These are phyloP conservation scores for Ailanthus altissimus DNA, from an alignment of 345 rosid genomes.

Conservation along the genomic window DNA sequence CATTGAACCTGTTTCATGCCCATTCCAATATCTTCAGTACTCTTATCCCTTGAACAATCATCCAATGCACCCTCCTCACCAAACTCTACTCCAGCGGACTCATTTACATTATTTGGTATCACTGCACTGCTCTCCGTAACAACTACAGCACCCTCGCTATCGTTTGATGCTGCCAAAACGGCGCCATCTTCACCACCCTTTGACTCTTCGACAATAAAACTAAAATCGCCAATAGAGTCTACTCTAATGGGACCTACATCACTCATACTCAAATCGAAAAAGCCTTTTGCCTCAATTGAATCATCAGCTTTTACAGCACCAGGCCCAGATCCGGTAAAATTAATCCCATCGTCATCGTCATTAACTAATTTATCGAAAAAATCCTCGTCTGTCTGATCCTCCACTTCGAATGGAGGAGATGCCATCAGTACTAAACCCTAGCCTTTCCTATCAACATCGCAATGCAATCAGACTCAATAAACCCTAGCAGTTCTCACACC, in stretches of 20 bases:
- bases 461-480: neutral
- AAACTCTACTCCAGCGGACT: neutral
- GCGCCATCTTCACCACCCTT: slow-evolving; percentile 4
- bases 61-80: slow-evolving; percentile 4
- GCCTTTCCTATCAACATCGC: slow-evolving; percentile 2
- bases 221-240: neutral
- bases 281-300: neutral
- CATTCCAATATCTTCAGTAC: neutral
- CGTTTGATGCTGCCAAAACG: neutral
- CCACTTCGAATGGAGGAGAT: slow-evolving; percentile 70
- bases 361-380: slow-evolving; percentile 91
- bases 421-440: slow-evolving; percentile 49
- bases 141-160: neutral
- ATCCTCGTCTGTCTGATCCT: slow-evolving; percentile 95
- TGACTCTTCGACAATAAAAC: neutral
- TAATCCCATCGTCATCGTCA: slow-evolving; percentile 39
- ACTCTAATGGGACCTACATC: neutral
- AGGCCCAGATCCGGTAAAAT: neutral
- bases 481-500: neutral
- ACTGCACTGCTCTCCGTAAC: slow-evolving; percentile 10
- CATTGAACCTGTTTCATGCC: slow-evolving; percentile 36
- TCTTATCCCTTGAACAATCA: neutral
- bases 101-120: neutral
- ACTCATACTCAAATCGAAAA: slow-evolving; percentile 1
- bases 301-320: neutral